Base-by-base conservation (phyloP, 495 filamentous ascomycete genomes). In the Xylaria longipes region DNA sequence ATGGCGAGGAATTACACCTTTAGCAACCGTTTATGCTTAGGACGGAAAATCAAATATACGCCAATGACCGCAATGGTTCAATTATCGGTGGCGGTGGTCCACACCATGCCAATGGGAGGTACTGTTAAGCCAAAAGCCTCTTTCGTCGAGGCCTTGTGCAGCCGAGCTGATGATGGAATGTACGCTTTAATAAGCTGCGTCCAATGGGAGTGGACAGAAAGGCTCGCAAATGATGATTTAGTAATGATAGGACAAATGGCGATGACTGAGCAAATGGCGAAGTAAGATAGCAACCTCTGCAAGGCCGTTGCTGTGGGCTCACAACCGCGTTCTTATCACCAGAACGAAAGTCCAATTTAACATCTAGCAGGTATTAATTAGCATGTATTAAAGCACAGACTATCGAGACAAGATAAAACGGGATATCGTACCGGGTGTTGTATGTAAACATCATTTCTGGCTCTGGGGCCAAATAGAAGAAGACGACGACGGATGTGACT, bases 1-100 rank as follows among this genome's bases (percentile, higher is more conserved):
- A 71, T 71, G 25, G 39, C 50, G 41, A 66, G 29, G 39, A 37
- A 17, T 60, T 39, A 39, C 39, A 2, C 61, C 68, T 45, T 35
- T n/a, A 39, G 41, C 22, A 52, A 29, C 25, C 2, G 35, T 8
- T 12, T 37, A 56, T 65, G 58, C 35, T 43, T 39, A 14, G 27
- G 39, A 14, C 12, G 22, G 20, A 22, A 41, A 35, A 11, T 33
- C 22, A 56, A 39, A 62, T 39, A 43, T 39, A 41, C 31, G 22
- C 25, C 57, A n/a, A 41, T 11, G 20, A 22, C 8, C n/a, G 15
- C 11, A 33, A 52, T 52, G 25, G 12, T 22, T 35, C 29, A n/a
- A 37, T 33, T 8, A 33, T 45, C 17, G 20, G 39, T 12, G 6
- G 39, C 8, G n/a, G 20, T 22, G 2, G 31, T 22, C 43, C 15